Evolutionary conservation across 202 grass and related monocot genomes (phyloP), one percentile per base, ranked within the genome.

Genomic region (Zoysia matrella): DNA sequence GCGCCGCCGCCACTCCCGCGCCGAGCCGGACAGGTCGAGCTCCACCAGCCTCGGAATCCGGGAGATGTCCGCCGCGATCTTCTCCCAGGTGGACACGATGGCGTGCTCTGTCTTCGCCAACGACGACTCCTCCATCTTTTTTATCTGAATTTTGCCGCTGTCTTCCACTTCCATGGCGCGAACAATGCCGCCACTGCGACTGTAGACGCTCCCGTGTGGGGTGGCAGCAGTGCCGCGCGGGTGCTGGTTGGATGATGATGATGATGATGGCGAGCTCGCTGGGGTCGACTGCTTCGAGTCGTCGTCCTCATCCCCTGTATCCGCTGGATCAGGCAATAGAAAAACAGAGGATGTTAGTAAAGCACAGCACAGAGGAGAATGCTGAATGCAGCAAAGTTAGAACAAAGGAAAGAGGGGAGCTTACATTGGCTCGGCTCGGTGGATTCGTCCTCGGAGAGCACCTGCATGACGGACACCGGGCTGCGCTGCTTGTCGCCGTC

Each of bases 391-490:
- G 22, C 22, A 22, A 22, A 22, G 22, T 22, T 22, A 22, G 22
- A 22, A 22, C 22, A 22, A 8, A 30, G 15, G 52, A 45, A 42
- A 48, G 14, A 15, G 8, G 2, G 0, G 47, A 15, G 66, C 86
- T 88, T 85, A 90, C 89, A 83, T 11, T 86, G 0, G 68, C 60
- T 67, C 3, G 41, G 72, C 8, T 9, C n/a, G 30, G 66, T 7
- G 12, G 68, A 82, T 2, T 87, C 89, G 5, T 89, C 79, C 84
- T 93, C 84, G 55, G 89, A 95, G 8, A 55, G 89, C 52, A 90
- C 70, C n/a, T 92, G 87, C 63, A 97, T 71, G 2, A 97, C 91
- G 64, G 94, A 97, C 4, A 94, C 81, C 66, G 94, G 91, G 69
- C 94, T 97, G 11, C 84, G 89, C 64, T 86, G 85, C 76, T 74